phyloP scores from a whole-genome alignment of 2,329 filamentous ascomycete species.

The Fusarium pseudocircinatum region DNA sequence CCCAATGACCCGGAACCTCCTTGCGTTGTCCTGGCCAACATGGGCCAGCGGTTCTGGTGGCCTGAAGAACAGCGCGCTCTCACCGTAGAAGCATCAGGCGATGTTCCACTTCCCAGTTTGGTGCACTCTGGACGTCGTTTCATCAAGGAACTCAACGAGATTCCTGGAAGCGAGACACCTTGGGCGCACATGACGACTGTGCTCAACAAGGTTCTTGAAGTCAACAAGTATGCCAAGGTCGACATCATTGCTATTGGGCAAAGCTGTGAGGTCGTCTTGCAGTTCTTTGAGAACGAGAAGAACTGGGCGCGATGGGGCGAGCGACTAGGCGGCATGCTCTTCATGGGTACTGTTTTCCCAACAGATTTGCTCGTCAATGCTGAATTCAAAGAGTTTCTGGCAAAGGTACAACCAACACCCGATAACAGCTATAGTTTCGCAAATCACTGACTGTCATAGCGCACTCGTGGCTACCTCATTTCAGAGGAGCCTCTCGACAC shows the following conservation, averaged over 20 bases:
- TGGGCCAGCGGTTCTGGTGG: constrained; percentile 81
- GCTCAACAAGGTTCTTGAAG: constrained; percentile 69
- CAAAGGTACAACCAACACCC: constrained; percentile 53
- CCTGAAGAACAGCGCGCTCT: constrained; percentile 69
- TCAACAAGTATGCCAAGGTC: constrained; percentile 61
- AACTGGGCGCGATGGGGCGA: constrained; percentile 58
- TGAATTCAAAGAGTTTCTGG: constrained; percentile 60
- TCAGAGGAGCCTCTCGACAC: constrained; percentile 61
- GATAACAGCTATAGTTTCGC: background rate
- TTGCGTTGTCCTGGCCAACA: constrained; percentile 79
- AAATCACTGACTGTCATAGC: constrained; percentile 50
- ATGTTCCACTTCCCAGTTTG: constrained; percentile 69
- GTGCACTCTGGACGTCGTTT: constrained; percentile 66
- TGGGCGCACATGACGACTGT: constrained; percentile 72
- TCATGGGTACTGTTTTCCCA: constrained; percentile 59
- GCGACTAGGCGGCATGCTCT: constrained; percentile 59
- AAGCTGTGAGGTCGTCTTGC: constrained; percentile 66
- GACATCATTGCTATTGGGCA: constrained; percentile 78
- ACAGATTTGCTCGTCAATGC: constrained; percentile 52
- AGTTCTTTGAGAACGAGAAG: constrained; percentile 66
- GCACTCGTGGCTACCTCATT: constrained; percentile 69
- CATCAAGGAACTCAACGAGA: constrained; percentile 65
- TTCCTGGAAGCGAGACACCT: constrained; percentile 67
- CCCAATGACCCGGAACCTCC: constrained; percentile 51
- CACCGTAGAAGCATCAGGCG: constrained; percentile 65